Base-by-base conservation (phyloP, 2,329 filamentous ascomycete genomes). In the Colletotrichum spaethianum region DNA sequence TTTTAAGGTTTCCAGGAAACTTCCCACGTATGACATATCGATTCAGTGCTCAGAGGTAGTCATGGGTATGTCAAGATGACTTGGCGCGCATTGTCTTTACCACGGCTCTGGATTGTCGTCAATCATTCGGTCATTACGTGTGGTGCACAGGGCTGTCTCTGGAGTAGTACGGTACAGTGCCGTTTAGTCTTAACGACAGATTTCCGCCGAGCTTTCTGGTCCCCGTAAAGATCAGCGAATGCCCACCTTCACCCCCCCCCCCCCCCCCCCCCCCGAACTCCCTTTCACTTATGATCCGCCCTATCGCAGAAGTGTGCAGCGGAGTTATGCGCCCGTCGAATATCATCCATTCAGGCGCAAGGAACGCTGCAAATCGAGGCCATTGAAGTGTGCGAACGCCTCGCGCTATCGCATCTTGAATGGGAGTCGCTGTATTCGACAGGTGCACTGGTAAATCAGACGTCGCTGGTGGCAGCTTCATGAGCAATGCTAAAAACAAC, bases 1-100 rank as follows among this genome's bases (percentile, higher is more conserved):
- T 60, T 55, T 70, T 64, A 69, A 72, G 46, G 53, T 70, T 72
- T 69, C 44, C 26, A 60, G 53, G 65, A 72, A 72, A 72, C 70
- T 60, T 60, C 53, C 44, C 46, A 31, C 31, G 70, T 70, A 60
- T 72, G 65, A 72, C 33, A 53, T 72, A 52, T 64, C 59, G 70
- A 70, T 33, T 72, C 70, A 72, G 70, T 40, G 40, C 36, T 7
- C 55, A 59, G 38, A 40, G 33, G 18, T 26, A 28, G 11, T n/a
- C 42, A 56, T 44, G 46, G 60, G 33, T 23, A 56, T 23, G 50
- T 36, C 42, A 33, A 46, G 67, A 40, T 31, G 36, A 42, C 65
- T 48, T 72, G 53, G 70, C 59, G 26, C 12, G 63, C 53, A 55
- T 63, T 33, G 28, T 23, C 40, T 60, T 55, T 55, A 60, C 50